Evolutionary conservation across 306 rosid species (phyloP), one percentile per base, ranked within the genome.

Genomic region (Begonia fuchsioides): DNA sequence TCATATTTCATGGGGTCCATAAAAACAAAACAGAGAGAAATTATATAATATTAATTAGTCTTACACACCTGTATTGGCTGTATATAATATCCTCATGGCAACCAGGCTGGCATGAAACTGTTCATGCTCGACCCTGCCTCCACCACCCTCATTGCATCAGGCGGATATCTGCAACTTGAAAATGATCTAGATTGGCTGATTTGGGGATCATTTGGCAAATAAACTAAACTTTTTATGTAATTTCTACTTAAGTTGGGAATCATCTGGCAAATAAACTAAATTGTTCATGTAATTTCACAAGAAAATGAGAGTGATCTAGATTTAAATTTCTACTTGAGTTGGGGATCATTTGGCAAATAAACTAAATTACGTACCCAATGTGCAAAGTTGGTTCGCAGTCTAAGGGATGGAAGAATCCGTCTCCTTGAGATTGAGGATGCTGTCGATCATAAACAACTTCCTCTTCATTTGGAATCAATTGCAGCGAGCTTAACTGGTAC

Each of bases 341-440:
- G n/a, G n/a, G 13, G 45, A 10, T 41, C 35, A 5, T 26, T 26
- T 26, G 35, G 3, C 35, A 26, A 26, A 6, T 3, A 26, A 26
- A 26, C 35, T 26, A 26, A 26, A 26, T 0, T 12, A 35, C 13
- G 17, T 82, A 92, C 98, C 94, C 98, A 63, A 85, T 85, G 60
- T 85, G 94, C 60, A 92, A 66, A 8, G 96, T 85, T 57, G 94
- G 94, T 54, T 92, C 98, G 58, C 93, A 82, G 8, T 88, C 90
- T 55, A 92, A 49, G 55, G 71, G 87, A 52, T 92, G 94, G 53
- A 68, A 85, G 71, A 92, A 76, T 62, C 54, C 76, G 65, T 81
- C 95, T 10, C 58, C 76, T 6, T 76, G 82, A 47, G 76, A 17
- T 53, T 79, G 83, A 71, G 15, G 61, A 43, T 78, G 76, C 32